Evolutionary conservation across 176 grass and related monocot genomes (phyloP).

Genomic region (maize (Zea mays)): DNA sequence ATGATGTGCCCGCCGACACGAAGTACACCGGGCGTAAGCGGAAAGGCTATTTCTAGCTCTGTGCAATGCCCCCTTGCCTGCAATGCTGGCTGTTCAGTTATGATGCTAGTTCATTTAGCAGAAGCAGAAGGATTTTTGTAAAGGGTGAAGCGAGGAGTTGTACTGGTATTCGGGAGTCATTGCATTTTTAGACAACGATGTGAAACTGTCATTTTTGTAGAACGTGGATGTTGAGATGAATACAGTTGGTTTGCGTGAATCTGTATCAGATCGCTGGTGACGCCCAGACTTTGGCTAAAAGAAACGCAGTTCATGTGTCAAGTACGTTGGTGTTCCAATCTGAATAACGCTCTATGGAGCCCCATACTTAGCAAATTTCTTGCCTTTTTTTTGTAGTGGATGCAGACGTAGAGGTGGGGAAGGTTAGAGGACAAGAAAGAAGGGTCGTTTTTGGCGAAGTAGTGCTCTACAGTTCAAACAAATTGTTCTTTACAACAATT

Average conservation of each 20-base stretch:
- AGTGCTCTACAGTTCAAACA: not conserved
- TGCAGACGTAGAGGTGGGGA: not conserved
- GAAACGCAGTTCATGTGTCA: not conserved
- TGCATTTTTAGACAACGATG: conserved; percentile 31
- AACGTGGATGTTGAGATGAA: conserved; percentile 13
- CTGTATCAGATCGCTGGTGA: not conserved
- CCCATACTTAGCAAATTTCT: not conserved
- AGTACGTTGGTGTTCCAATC: too few species aligned
- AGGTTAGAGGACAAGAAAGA: not conserved
- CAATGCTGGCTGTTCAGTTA: not conserved
- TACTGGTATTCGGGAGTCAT: not conserved
- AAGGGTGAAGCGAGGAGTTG: not conserved
- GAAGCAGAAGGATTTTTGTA: not conserved
- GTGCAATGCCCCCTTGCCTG: not conserved
- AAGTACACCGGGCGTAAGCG: conserved; percentile 88
- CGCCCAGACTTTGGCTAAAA: not conserved
- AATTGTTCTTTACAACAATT: conserved; percentile 13
- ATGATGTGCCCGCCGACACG: conserved; percentile 59
- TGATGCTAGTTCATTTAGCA: conserved; percentile 16
- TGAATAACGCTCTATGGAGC: too few species aligned
- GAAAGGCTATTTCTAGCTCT: conserved; percentile 46
- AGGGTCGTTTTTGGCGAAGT: not conserved
- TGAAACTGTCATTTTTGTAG: not conserved
- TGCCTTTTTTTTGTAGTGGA: not conserved
- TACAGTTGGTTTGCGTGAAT: not conserved